Evolutionary conservation across 306 rosid genomes (phyloP).

Genomic region (Trifolium subterraneum): DNA sequence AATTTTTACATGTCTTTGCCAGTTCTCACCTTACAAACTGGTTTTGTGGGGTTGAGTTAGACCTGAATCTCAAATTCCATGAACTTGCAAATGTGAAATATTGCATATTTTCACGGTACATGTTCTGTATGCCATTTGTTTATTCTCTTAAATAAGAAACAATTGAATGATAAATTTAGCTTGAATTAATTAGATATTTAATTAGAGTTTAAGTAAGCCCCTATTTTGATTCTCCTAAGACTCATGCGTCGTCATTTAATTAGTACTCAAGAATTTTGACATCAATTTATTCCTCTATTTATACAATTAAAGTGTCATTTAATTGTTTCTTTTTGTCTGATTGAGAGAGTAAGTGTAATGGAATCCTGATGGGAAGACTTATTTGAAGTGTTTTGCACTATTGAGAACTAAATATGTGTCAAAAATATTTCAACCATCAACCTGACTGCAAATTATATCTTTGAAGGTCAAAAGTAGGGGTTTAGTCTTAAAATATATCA

Average conservation of each 20-base stretch:
- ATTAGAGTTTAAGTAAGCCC: neutral
- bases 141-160: neutral
- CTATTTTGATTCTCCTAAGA: neutral
- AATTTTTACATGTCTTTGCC: too few relatives aligned
- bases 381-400: neutral
- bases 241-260: neutral
- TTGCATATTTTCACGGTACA: too few relatives aligned
- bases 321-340: neutral
- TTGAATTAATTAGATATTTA: neutral
- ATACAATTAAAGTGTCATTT: neutral
- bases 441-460: neutral
- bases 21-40: too few relatives aligned
- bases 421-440: neutral
- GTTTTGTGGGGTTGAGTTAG: too few relatives aligned
- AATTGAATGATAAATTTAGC: too few relatives aligned
- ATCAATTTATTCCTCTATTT: neutral
- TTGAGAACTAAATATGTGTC: neutral
- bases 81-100: too few relatives aligned
- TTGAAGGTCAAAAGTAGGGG: too few relatives aligned
- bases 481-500: neutral
- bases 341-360: too few relatives aligned
- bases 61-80: too few relatives aligned
- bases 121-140: too few relatives aligned
- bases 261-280: neutral
- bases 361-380: too few relatives aligned